Evolutionary conservation across 1,139 yeast species (phyloP), one percentile per base, ranked within the genome.

Genomic region (Yamadazyma oceani): DNA sequence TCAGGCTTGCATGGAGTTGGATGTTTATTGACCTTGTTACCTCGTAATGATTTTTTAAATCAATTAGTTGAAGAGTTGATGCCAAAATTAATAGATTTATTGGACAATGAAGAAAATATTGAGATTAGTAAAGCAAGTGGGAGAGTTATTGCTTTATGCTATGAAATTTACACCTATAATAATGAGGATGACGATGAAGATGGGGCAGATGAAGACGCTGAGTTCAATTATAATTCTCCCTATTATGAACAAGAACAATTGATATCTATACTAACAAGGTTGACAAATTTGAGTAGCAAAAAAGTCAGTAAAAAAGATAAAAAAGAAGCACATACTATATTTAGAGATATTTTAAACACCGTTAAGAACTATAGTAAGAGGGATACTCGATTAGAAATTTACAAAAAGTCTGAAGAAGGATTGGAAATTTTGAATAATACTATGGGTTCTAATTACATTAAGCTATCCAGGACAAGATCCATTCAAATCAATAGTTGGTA

Each of bases 401-500:
- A 55, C 48, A 68, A 58, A 58, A 62, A 48, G 53, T 57, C 70
- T 14, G 61, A 59, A 2, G 58, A 58, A 30, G 78, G 77, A 0
- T 42, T 66, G 17, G 74, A 75, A 22, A 59, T 82, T n/a, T 42
- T 59, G 21, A 53, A 54, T 28, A 41, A 55, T 0, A 56, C 65
- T 22, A 61, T 66, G 51, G 67, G 64, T 48, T 57, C 66, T 2
- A 68, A 82, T 3, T 78, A 75, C 39, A 66, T 82, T 42, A 78
- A 74, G 44, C 57, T 82, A 37, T 73, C 79, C 16, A 75, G 78
- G 48, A 65, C 78, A 25, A 78, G 73, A 53, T 66, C 82, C 3
- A 60, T 84, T 37, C 71, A 80, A n/a, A 75, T 84, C 26, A 76
- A 73, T 44, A 70, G 83, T 21, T 85, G 94, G 94, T 75, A 66